phyloP scores from a whole-genome alignment of 306 rosid species.

The Prunus davidiana region DNA sequence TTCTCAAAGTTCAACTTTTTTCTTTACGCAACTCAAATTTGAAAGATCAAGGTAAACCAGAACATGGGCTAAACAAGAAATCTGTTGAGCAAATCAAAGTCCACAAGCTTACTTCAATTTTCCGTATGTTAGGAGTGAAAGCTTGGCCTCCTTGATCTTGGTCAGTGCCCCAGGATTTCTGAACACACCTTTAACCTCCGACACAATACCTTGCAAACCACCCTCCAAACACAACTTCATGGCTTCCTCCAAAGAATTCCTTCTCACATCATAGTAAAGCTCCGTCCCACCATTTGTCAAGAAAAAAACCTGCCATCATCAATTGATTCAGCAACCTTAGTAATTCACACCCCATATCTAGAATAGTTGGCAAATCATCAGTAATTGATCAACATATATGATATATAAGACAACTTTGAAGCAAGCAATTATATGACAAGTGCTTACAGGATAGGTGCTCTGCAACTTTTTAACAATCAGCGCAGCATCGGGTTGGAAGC shows the following conservation, averaged over 20 bases:
- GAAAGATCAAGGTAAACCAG: not conserved
- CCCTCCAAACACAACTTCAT: constrained; percentile 71
- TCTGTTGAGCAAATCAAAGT: not conserved
- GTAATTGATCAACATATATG: not conserved
- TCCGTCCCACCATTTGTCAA: constrained; percentile 87
- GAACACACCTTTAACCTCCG: constrained; percentile 72
- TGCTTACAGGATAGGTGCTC: constrained; percentile 45
- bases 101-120: constrained; percentile 58
- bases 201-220: constrained; percentile 84
- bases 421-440: not conserved
- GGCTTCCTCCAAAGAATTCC: constrained; percentile 95
- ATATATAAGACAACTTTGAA: too few relatives aligned
- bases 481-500: constrained; percentile 56
- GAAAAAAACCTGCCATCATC: constrained; percentile 63
- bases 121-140: constrained; percentile 77
- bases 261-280: constrained; percentile 66
- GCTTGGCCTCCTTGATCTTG: constrained; percentile 75
- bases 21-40: not conserved
- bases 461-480: constrained; percentile 36
- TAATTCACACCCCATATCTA: too few relatives aligned
- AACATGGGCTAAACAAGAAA: not conserved
- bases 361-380: not conserved
- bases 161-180: constrained; percentile 62
- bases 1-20: not conserved
- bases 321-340: not conserved